Evolutionary conservation across 495 filamentous ascomycete genomes (phyloP).

Genomic region (Daldinia loculata): DNA sequence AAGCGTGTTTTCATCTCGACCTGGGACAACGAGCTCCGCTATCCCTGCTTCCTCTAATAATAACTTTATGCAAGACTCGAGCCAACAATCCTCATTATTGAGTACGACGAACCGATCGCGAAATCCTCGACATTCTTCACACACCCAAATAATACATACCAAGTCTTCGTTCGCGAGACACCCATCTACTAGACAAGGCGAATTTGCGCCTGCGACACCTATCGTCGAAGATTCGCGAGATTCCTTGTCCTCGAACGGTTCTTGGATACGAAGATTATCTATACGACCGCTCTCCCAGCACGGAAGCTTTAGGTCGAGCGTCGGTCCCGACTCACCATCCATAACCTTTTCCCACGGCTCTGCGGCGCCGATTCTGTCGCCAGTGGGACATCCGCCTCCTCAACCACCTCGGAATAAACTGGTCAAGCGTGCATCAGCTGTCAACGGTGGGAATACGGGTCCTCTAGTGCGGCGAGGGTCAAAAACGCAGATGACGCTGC

Average conservation of each 20-base stretch:
- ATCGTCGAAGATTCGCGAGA: conserved; percentile 54
- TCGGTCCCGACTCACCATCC: conserved; percentile 72
- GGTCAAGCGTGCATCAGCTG: conserved; percentile 80
- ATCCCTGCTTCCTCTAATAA: conserved; percentile 46
- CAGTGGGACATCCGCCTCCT: conserved; percentile 50
- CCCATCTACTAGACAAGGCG: conserved; percentile 55
- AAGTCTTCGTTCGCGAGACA: conserved; percentile 50
- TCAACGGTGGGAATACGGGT: conserved; percentile 57
- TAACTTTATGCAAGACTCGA: conserved; percentile 48
- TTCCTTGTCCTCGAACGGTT: conserved; percentile 66
- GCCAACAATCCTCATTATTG: conserved; percentile 40
- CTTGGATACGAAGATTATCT: conserved; percentile 83
- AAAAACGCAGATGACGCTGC: conserved; percentile 65
- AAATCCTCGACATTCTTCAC: conserved; percentile 48
- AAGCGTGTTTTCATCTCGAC: conserved; percentile 51
- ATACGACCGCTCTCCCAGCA: conserved; percentile 74
- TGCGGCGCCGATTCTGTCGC: conserved; percentile 68
- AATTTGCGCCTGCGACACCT: conserved; percentile 43
- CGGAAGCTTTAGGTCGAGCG: conserved; percentile 71
- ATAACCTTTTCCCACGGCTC: conserved; percentile 77
- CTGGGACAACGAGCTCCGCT: conserved; percentile 50
- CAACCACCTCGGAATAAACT: conserved; percentile 79
- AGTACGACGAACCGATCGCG: conserved; percentile 42
- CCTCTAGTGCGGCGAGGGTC: conserved; percentile 53
- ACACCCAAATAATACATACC: conserved; percentile 47